Base-by-base conservation (phyloP, 75 land plant genomes). In the Isoetes taiwanensis region DNA sequence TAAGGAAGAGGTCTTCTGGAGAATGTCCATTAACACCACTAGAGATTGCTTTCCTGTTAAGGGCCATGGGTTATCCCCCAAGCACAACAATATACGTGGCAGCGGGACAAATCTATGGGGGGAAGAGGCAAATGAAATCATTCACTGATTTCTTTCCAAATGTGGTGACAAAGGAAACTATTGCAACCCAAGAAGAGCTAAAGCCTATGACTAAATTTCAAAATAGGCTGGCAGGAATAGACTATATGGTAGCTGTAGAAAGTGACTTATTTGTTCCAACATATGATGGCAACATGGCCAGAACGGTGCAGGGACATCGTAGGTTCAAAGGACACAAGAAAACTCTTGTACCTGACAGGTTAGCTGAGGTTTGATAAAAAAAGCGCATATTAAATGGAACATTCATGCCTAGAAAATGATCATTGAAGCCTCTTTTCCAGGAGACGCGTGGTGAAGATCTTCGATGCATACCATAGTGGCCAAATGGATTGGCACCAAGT, bases 221-320 rank as follows among this genome's bases (percentile, higher is more conserved):
- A 46, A 37, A 46, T 23, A 46, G 50, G 19, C 16, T 46, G 4
- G 50, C 50, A 8, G 50, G 21, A 4, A 5, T 46, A 5, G 50
- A 46, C 16, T 46, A 46, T 23, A 46, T 46, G 50, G 50, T 46
- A 4, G 50, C 50, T 6, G 6, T 46, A 23, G 50, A 46, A 23
- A 46, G 50, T n/a, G 50, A 46, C 16, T 5, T 46, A 3, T 46
- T 46, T n/a, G 25, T 46, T 46, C 50, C 50, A 8, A 46, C 6
- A 4, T 46, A 19, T 46, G 50, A 46, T 46, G 50, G 50, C 6
- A 46, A 46, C 16, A 46, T 46, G 50, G 50, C 50, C 4, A 6
- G 50, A 46, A 23, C 50, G 4, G 19, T 46, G 6, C 50, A 46
- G 50, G 50, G 50, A 6, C 50, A 46, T n/a, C 6, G 50, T 6